Base-by-base conservation (phyloP, 2,329 filamentous ascomycete genomes). In the Colletotrichum sp. region DNA sequence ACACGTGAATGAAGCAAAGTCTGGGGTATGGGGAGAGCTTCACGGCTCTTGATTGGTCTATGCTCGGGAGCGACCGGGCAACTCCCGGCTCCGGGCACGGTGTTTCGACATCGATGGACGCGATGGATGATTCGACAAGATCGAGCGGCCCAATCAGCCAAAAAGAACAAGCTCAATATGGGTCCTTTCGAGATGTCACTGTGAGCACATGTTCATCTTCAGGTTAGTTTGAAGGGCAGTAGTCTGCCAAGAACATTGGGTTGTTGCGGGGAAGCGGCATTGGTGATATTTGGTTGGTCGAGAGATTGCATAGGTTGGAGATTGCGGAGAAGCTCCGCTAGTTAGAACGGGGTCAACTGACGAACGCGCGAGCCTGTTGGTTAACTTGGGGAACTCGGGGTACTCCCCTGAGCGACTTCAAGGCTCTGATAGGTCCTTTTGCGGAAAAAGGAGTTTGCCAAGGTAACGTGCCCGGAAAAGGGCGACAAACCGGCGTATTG, bases 341-440 rank as follows among this genome's bases (percentile, higher is more conserved):
- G 61, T 36, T 16, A 6, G 22, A 22, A 30, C 61, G 29, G 49
- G 71, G 44, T 16, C 12, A 15, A 22, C 6, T 16, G n/a, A 36
- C 27, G 44, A 68, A 57, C 22, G 27, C 52, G 57, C 27, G 32
- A 69, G 52, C 19, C 25, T 22, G 13, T 49, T 36, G 30, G 22
- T 15, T 15, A 16, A 5, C 9, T 29, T 55, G 36, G 55, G 29
- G 57, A 62, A 9, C n/a, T 70, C 36, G 39, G 32, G 39, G 19
- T 44, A 32, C 57, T 25, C 3, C 52, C 34, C 15, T 8, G 36
- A 49, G 19, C 27, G 9, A 16, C 8, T 7, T 12, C 22, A 36
- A 34, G 13, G 76, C 71, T n/a, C 8, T 27, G 92, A 81, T 69
- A 65, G 52, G 52, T 11, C 16, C 6, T 11, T 39, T 15, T 29